phyloP scores from a whole-genome alignment of 2,329 filamentous ascomycete species.

The Xylaria polymorpha region DNA sequence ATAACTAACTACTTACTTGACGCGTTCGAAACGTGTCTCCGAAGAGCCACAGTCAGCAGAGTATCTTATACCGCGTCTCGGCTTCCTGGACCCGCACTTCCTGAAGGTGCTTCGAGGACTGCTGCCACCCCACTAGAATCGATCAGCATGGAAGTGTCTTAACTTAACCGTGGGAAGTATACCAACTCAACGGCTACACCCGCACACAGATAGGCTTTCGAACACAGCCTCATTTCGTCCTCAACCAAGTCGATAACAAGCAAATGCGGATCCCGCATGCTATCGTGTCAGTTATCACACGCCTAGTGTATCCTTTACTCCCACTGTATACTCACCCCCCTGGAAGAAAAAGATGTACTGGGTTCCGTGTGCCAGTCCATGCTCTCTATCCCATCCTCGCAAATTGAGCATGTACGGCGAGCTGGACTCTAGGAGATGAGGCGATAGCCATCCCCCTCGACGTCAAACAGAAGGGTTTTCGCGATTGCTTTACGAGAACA shows the following conservation, averaged over 20 bases:
- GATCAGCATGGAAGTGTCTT: neutral
- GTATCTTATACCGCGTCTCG: neutral
- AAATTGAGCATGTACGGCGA: neutral
- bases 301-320: neutral
- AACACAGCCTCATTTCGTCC: conserved; percentile 26
- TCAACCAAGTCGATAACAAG: neutral
- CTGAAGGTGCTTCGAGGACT: neutral
- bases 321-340: conserved; percentile 3
- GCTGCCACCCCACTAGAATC: neutral
- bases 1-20: neutral
- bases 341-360: neutral
- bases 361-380: neutral
- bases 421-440: conserved; percentile 4
- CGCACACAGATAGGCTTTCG: neutral
- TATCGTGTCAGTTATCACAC: conserved; percentile 1
- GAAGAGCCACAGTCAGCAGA: neutral
- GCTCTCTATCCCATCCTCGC: neutral
- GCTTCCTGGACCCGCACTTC: neutral
- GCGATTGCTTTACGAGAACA: neutral
- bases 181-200: neutral
- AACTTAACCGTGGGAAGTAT: neutral
- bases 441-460: neutral
- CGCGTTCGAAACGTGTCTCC: neutral
- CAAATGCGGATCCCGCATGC: conserved; percentile 14
- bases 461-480: neutral